Percentiles rank a stretch among this genome's conserved stretches.
Conservation (phyloP, 257 asterid genomes). For the Gentiana macrophylla region DNA sequence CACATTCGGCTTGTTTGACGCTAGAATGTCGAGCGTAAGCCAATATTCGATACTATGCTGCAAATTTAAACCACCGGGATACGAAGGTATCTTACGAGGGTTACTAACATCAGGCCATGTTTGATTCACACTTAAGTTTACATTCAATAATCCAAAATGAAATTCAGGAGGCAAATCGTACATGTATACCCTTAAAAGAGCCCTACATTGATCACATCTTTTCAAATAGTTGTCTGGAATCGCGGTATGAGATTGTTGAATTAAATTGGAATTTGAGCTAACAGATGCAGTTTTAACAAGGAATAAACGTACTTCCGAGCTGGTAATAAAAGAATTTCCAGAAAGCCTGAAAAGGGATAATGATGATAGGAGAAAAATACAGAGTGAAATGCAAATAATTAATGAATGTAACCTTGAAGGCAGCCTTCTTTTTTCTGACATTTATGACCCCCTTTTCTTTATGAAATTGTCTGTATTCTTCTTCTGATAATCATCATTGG, state of each 20-base stretch:
- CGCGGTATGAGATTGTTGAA: conserved; percentile 8
- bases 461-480: neutral
- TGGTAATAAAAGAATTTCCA: conserved; percentile 23
- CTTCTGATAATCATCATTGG: neutral
- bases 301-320: conserved; percentile 28
- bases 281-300: conserved; percentile 23
- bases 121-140: conserved; percentile 32
- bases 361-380: conserved; percentile 45
- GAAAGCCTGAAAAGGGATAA: conserved; percentile 36
- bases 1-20: conserved; percentile 34
- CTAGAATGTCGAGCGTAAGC: conserved; percentile 73
- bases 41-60: conserved; percentile 78
- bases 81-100: conserved; percentile 32
- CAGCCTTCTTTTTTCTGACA: conserved; percentile 39
- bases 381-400: conserved; percentile 38
- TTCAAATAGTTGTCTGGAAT: neutral
- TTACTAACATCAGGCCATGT: conserved; percentile 51
- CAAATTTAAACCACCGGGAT: conserved; percentile 68
- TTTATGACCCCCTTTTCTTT: conserved; percentile 22
- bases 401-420: conserved; percentile 53
- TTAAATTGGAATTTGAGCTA: conserved; percentile 11
- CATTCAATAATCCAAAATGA: conserved; percentile 70
- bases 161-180: conserved; percentile 63
- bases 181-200: conserved; percentile 60
- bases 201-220: conserved; percentile 31